These are phyloP conservation scores for Penicillium oxalicum DNA, from an alignment of 2,329 filamentous ascomycete genomes.

Conservation along the genomic window DNA sequence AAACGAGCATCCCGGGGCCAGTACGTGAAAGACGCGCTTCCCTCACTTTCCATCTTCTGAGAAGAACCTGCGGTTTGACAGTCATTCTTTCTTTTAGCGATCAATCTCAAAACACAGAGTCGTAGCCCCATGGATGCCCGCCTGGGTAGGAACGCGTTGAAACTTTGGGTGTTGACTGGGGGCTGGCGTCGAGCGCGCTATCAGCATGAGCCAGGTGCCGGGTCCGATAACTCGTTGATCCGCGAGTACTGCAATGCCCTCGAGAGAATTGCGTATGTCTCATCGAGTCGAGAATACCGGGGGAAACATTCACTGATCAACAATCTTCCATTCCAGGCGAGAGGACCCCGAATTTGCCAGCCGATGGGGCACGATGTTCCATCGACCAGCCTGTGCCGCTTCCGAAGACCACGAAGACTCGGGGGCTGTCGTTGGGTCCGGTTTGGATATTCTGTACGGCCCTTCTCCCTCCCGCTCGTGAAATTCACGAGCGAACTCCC, in stretches of 20 bases:
- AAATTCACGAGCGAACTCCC: too few species aligned
- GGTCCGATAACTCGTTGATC: not conserved
- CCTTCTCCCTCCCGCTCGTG: too few species aligned
- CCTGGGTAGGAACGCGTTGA: not conserved
- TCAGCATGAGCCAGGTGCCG: not conserved
- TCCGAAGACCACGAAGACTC: too few species aligned
- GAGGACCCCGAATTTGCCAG: not conserved
- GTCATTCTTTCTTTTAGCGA: too few species aligned
- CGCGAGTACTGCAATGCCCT: not conserved
- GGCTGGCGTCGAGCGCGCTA: constrained; percentile 2
- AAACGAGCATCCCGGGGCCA: not conserved
- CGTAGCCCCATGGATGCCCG: not conserved
- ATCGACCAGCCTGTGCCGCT: not conserved
- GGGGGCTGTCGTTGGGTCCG: too few species aligned
- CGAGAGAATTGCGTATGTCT: not conserved
- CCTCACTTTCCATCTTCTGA: not conserved
- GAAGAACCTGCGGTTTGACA: too few species aligned
- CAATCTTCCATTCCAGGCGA: not conserved
- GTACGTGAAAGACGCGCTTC: not conserved
- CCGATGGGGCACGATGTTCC: not conserved
- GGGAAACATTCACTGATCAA: not conserved
- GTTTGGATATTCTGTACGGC: too few species aligned
- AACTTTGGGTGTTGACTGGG: not conserved
- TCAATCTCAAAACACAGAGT: too few species aligned
- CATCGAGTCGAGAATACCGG: not conserved